Conservation (phyloP, 2,329 filamentous ascomycete genomes). For the Mycosphaerella sp. region DNA sequence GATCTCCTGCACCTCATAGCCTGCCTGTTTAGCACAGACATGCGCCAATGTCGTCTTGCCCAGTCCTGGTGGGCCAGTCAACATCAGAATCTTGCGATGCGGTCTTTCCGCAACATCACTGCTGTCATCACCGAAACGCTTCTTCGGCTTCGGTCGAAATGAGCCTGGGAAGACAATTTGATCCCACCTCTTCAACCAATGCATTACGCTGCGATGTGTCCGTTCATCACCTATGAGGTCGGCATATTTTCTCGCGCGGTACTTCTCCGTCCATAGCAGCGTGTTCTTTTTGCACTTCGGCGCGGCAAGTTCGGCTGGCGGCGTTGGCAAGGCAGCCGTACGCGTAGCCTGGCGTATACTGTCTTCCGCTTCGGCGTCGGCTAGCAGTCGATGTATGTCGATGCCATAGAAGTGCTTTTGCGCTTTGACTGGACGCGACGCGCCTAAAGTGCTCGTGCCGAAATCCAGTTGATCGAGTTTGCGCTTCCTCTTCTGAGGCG, state of each 20-base stretch:
- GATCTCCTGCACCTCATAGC: conserved; percentile 94
- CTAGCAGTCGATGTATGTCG: conserved; percentile 77
- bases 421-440: conserved; percentile 51
- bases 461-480: conserved; percentile 27
- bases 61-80: conserved; percentile 86
- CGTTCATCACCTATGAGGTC: conserved; percentile 92
- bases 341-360: conserved; percentile 32
- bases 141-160: conserved; percentile 50
- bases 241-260: conserved; percentile 83
- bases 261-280: conserved; percentile 93
- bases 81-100: conserved; percentile 79
- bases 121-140: conserved; percentile 39
- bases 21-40: conserved; percentile 89
- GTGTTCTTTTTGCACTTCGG: conserved; percentile 35
- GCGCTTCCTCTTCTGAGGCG: conserved; percentile 28
- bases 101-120: conserved; percentile 55
- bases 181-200: conserved; percentile 95
- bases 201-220: conserved; percentile 81
- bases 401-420: conserved; percentile 83
- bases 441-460: conserved; percentile 23
- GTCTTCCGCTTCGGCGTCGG: conserved; percentile 59
- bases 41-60: conserved; percentile 96
- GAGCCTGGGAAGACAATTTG: conserved; percentile 80
- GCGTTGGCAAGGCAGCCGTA: conserved; percentile 25
- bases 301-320: conserved; percentile 36